Base-by-base conservation (phyloP, 139 green algal species). In the Diplosphaera chodatii region DNA sequence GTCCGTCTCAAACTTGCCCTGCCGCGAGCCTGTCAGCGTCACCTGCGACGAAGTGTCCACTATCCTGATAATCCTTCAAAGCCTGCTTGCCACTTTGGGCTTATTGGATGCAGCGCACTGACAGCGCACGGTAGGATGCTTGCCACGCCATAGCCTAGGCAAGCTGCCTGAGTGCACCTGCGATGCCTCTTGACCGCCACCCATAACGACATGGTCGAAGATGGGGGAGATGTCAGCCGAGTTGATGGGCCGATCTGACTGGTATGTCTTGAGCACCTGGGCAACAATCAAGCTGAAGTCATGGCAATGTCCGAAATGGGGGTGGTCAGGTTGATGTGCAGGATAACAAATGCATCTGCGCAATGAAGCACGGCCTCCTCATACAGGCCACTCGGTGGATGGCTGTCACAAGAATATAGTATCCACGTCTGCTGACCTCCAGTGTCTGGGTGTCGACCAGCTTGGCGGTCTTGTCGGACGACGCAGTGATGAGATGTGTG, bases 401-500 rank as follows among this genome's bases (percentile, higher is more conserved):
- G n/a, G n/a, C n/a, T n/a, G n/a, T n/a, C n/a, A n/a, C n/a, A n/a
- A n/a, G n/a, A n/a, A n/a, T n/a, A n/a, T n/a, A n/a, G n/a, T 10
- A 48, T 20, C 8, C 37, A 48, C 6, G 37, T 10, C 8, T 48
- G 6, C 37, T 10, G 37, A 48, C 37, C 71, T 97, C 76, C 28
- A 98, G 82, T 22, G 85, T 92, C 74, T 87, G 71, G 5, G 79
- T 75, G 80, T 97, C 92, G 25, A 97, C 80, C 65, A 98, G 71
- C 77, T 96, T 96, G 25, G 93, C 83, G 0, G 87, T 95, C 75
- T 93, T 96, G 83, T 99, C 96, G 27, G 85, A 71, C 8, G 91
- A 97, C 4, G 91, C 92, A 8, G 94, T 98, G 73, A 99, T 89
- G n/a, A 93, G 89, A 78, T 98, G 91, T 20, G 89, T 94, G 68